phyloP scores from a whole-genome alignment of 1,139 yeast species.

The Lodderomyces parapsilosis region DNA sequence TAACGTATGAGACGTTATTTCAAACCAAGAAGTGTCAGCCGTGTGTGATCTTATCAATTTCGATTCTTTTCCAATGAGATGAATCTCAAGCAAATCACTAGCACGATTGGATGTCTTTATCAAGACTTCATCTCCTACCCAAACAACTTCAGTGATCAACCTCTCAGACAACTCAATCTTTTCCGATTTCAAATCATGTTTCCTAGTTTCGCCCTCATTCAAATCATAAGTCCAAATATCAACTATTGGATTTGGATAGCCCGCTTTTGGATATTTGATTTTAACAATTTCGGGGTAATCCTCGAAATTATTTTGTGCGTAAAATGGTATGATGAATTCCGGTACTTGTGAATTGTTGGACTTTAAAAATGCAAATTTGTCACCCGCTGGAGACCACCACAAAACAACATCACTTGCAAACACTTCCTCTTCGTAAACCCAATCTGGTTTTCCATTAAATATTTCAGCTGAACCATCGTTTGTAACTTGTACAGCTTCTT shows the following conservation, averaged over 20 bases:
- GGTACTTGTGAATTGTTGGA: conserved; percentile 56
- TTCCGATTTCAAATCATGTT: conserved; percentile 24
- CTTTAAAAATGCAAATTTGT: conserved; percentile 45
- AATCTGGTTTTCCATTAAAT: conserved; percentile 58
- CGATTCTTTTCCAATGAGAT: conserved; percentile 31
- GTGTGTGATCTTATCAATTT: conserved; percentile 34
- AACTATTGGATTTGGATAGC: conserved; percentile 42
- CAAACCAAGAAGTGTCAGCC: conserved; percentile 64
- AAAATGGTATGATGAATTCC: conserved; percentile 51
- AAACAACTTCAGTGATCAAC: conserved; percentile 42
- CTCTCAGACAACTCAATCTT: conserved; percentile 23
- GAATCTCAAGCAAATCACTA: conserved; percentile 41
- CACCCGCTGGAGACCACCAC: conserved; percentile 62
- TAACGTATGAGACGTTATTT: conserved; percentile 70
- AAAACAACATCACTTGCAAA: conserved; percentile 48
- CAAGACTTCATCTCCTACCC: conserved; percentile 39
- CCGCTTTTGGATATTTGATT: conserved; percentile 49
- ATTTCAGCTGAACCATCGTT: conserved; percentile 49
- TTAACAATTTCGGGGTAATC: conserved; percentile 41
- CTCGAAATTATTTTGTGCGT: conserved; percentile 40
- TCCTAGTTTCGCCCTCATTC: conserved; percentile 13
- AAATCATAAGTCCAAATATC: conserved; percentile 39
- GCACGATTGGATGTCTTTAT: conserved; percentile 46
- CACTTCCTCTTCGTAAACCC: conserved; percentile 66
- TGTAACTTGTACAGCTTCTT: conserved; percentile 36